phyloP scores from a whole-genome alignment of 2,329 filamentous ascomycete genomes.

The Trichoderma guizhouense region DNA sequence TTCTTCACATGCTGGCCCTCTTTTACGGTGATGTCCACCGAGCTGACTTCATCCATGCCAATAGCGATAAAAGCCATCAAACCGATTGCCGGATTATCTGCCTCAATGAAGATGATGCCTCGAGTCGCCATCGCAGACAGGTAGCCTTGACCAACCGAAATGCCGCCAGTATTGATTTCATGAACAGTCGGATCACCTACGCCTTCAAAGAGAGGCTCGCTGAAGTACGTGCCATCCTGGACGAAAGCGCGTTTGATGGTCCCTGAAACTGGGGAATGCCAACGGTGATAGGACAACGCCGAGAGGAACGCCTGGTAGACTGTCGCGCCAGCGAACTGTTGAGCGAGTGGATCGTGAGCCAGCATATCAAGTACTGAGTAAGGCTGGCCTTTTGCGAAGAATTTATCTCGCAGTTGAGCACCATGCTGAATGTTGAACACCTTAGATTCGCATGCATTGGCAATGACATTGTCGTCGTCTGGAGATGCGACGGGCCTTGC shows the following conservation, averaged over 20 bases:
- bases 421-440: constrained; percentile 50
- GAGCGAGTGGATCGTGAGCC: constrained; percentile 49
- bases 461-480: constrained; percentile 52
- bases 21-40: constrained; percentile 67
- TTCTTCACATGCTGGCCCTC: constrained; percentile 64
- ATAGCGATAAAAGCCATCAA: constrained; percentile 68
- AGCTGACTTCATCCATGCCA: constrained; percentile 74
- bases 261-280: constrained; percentile 67
- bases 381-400: constrained; percentile 68
- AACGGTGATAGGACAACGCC: constrained; percentile 66
- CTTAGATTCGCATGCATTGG: constrained; percentile 63
- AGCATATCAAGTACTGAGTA: constrained; percentile 66
- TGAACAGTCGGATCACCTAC: constrained; percentile 28
- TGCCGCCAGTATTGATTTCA: constrained; percentile 40
- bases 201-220: constrained; percentile 48
- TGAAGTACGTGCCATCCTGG: constrained; percentile 65
- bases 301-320: constrained; percentile 70
- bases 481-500: constrained; percentile 57
- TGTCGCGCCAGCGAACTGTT: constrained; percentile 59
- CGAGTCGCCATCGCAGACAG: constrained; percentile 65
- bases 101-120: constrained; percentile 67
- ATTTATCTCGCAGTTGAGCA: constrained; percentile 55
- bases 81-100: constrained; percentile 64
- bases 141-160: constrained; percentile 60
- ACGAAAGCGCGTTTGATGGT: constrained; percentile 56